Base-by-base conservation (phyloP, 495 filamentous ascomycete genomes). In the Polyplosphaeria fusca region DNA sequence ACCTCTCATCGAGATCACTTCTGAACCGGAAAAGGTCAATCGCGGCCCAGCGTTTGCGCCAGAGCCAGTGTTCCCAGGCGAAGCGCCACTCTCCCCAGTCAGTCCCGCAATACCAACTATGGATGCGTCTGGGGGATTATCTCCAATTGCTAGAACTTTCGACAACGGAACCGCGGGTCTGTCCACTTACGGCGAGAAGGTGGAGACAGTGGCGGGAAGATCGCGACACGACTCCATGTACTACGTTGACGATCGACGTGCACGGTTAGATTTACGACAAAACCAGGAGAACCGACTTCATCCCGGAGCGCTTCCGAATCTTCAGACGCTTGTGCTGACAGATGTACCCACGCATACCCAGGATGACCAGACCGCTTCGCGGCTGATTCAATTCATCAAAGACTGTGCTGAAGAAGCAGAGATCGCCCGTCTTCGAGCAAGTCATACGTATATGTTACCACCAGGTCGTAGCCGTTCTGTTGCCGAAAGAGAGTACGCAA, bases 351-450 rank as follows among this genome's bases (percentile, higher is more conserved):
- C 76, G 4, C 74, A 76, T 47, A 74, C 80, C 5, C 59, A 69
- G 3, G 66, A 69, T 5, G 70, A 70, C 26, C 67, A 74, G 4
- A 69, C 79, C 0, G 38, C 79, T 3, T 56, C 75, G 18, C 75
- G 80, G 9, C 66, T 86, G 16, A 75, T 74, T 9, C 67, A 74
- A 18, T 85, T 84, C 59, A 81, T 85, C 49, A 76, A 70, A 27
- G 78, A 80, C 23, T 85, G 82, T 59, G 83, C 81, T 24, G 74
- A 80, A 28, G 82, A 85, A 69, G 68, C 73, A 4, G 66, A 78
- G 43, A 72, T 85, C 5, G 81, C 82, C 23, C 73, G 68, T 9
- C 68, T 81, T 11, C 77, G 83, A 67, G 77, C 80, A 27, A 69
- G 68, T 46, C 73, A 74, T 23, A 75, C 78, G 50, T 77, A 80